Conservation (phyloP, 73 alveolate genomes). For the Paramecium tetraurelia region DNA sequence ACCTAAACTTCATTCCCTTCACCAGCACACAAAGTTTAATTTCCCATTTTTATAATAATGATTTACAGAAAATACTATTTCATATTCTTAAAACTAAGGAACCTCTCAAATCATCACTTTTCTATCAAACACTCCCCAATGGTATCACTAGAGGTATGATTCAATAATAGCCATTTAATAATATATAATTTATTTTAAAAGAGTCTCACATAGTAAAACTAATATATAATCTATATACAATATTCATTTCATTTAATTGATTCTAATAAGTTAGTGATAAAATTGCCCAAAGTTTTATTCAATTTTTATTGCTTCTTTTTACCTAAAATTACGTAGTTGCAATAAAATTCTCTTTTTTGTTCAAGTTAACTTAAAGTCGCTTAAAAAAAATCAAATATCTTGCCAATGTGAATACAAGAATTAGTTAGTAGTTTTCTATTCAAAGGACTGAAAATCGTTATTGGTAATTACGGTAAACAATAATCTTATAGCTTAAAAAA, state of each 20-base stretch:
- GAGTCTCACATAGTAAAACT: background rate
- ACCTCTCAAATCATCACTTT: background rate
- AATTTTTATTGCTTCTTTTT: background rate
- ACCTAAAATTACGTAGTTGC: background rate
- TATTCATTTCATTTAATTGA: background rate
- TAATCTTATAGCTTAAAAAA: constrained; percentile 6
- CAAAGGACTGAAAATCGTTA: background rate
- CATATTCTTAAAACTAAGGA: background rate
- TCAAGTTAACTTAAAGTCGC: background rate
- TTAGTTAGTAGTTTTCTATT: background rate
- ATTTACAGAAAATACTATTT: background rate
- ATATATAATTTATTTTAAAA: background rate
- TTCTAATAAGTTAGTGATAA: background rate
- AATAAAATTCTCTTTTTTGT: background rate
- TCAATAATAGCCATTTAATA: background rate
- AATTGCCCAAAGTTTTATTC: background rate
- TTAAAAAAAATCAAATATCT: background rate
- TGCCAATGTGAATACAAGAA: background rate
- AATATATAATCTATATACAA: background rate
- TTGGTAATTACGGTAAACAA: background rate
- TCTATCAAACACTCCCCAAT: background rate
- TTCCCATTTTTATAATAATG: background rate
- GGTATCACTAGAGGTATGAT: background rate
- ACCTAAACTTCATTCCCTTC: background rate
- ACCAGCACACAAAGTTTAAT: background rate